These are phyloP conservation scores for Dryas alaskensis DNA, from an alignment of 306 rosid genomes.

Conservation along the genomic window DNA sequence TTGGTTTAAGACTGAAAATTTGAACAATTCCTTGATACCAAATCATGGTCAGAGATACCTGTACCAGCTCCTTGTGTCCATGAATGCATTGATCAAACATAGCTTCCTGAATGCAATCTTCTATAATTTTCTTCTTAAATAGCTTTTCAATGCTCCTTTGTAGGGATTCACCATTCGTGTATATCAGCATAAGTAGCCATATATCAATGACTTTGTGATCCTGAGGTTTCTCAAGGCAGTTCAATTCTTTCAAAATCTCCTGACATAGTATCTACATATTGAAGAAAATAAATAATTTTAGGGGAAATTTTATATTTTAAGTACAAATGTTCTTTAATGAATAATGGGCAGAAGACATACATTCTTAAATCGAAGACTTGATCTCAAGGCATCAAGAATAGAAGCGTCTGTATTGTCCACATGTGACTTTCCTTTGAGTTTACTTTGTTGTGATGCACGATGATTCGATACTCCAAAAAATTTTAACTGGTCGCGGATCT, in stretches of 20 bases:
- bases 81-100: slow-evolving; percentile 41
- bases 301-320: not conserved
- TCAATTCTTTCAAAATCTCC: slow-evolving; percentile 42
- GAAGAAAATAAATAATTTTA: not conserved
- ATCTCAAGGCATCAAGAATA: slow-evolving; percentile 40
- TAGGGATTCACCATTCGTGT: slow-evolving; percentile 40
- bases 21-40: not conserved
- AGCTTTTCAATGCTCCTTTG: slow-evolving; percentile 36
- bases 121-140: slow-evolving; percentile 37
- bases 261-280: slow-evolving; percentile 32
- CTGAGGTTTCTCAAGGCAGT: slow-evolving; percentile 33
- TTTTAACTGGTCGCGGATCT: slow-evolving; percentile 37
- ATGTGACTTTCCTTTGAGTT: slow-evolving; percentile 34
- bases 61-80: slow-evolving; percentile 31
- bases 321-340: not conserved
- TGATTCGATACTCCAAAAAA: slow-evolving; percentile 33
- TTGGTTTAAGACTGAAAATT: not conserved
- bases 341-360: slow-evolving; percentile 5
- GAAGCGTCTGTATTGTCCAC: slow-evolving; percentile 31
- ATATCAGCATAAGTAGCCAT: slow-evolving; percentile 41
- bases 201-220: slow-evolving; percentile 42
- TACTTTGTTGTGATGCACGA: slow-evolving; percentile 23
- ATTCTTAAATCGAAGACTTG: slow-evolving; percentile 40
- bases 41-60: slow-evolving; percentile 17
- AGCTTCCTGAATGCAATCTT: slow-evolving; percentile 33